Evolutionary conservation across 495 filamentous ascomycete genomes (phyloP), one percentile per base, ranked within the genome.

Genomic region (Pyronema domesticum): DNA sequence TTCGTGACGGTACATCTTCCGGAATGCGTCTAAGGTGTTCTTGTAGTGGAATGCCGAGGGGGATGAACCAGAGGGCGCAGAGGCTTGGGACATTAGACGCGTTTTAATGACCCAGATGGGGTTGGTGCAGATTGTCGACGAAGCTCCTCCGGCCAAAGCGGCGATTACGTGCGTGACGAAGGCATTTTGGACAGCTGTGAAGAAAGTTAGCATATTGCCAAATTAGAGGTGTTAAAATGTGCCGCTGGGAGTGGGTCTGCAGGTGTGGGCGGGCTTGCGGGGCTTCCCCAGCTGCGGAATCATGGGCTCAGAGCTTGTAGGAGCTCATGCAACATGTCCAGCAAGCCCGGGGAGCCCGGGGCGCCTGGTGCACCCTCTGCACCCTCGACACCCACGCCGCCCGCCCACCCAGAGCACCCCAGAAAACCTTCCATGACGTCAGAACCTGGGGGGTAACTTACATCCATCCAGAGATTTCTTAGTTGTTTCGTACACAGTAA

Each of bases 91-190:
- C 89, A 95, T 95, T 39, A 99, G 75, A 56, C 91, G 77, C 35
- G 91, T 99, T 67, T 99, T 99, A 70, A 99, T 94, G 30, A 99
- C 93, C 91, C 91, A 99, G 55, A 99, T 99, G 0, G 91, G 91
- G 68, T 99, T 99, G n/a, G 91, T 99, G 53, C 77, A 84, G 57
- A 96, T 77, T 3, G 93, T 96, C 53, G 86, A 94, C 66, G 84
- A 94, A 53, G 81, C 86, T 14, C 91, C 91, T 35, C 87, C 91
- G 37, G 85, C 79, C 57, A 99, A 76, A 18, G 93, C 91, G 23
- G 93, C 89, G 69, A 76, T 75, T 14, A 78, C 72, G 60, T 80
- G 74, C 51, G 76, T 73, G 37, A 81, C 61, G 72, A 77, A 80
- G 69, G 75, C 65, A 34, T 40, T 54, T 46, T 59, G 55, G 46